A percentile compares a stretch with the other conserved stretches of the same genome.
Evolutionary conservation across 2,329 filamentous ascomycete genomes (phyloP).

Genomic region (Sporothrix sp.): DNA sequence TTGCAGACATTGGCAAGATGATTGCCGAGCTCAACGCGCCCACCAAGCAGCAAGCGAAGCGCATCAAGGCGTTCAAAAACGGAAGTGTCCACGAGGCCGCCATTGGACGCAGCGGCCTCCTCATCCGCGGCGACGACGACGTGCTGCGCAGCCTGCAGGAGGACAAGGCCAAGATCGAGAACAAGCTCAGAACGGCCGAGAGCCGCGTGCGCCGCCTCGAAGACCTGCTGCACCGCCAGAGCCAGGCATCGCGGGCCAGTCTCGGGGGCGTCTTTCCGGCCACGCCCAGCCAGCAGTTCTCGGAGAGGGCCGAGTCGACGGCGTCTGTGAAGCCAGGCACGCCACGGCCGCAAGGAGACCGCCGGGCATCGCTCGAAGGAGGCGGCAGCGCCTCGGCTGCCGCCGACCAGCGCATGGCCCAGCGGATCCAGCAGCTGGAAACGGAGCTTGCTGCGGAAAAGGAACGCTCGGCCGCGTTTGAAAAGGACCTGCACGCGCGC

Average conservation of each 20-base stretch:
- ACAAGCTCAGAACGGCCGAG: slow-evolving; percentile 69
- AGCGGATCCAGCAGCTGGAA: slow-evolving; percentile 57
- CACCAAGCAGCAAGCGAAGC: slow-evolving; percentile 75
- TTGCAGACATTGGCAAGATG: slow-evolving; percentile 64
- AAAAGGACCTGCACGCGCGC: slow-evolving; percentile 57
- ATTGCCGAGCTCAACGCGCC: slow-evolving; percentile 72
- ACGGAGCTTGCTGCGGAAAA: slow-evolving; percentile 66
- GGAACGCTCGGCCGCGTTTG: slow-evolving; percentile 54
- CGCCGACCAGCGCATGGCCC: slow-evolving; percentile 32
- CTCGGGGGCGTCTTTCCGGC: slow-evolving; percentile 45
- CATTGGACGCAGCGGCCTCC: slow-evolving; percentile 73
- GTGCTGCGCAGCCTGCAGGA: slow-evolving; percentile 66
- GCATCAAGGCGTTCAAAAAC: slow-evolving; percentile 90
- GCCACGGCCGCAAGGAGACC: slow-evolving; percentile 32
- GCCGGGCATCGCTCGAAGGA: slow-evolving; percentile 37
- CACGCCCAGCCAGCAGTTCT: slow-evolving; percentile 32
- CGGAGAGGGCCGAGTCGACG: slow-evolving; percentile 40
- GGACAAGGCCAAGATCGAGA: slow-evolving; percentile 67
- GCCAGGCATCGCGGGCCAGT: slow-evolving; percentile 45
- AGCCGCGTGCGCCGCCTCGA: slow-evolving; percentile 86
- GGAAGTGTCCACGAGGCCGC: slow-evolving; percentile 89
- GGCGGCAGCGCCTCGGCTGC: slow-evolving; percentile 14
- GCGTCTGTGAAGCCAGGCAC: slow-evolving; percentile 35
- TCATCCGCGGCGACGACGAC: slow-evolving; percentile 83
- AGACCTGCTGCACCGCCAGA: slow-evolving; percentile 81